Conservation (phyloP, 2,329 filamentous ascomycete species). For the Capronia coronata region DNA sequence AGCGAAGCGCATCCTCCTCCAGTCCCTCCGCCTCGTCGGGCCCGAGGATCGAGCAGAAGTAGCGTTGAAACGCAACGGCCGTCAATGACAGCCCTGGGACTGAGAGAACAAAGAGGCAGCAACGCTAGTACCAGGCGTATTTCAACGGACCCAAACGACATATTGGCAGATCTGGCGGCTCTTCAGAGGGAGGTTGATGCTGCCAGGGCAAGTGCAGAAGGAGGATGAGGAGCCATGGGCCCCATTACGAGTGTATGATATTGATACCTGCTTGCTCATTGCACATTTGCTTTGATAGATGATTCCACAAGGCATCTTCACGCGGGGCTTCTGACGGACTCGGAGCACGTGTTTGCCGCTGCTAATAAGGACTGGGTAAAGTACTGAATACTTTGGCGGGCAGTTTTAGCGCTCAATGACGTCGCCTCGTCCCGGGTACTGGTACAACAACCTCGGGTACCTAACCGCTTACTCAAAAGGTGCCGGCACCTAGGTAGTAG, state of each 20-base stretch:
- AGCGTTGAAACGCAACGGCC: constrained; percentile 31
- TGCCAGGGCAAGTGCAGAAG: constrained; percentile 40
- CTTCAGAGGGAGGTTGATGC: constrained; percentile 72
- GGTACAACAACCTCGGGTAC: too few relatives aligned
- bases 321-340: too few relatives aligned
- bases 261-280: background rate
- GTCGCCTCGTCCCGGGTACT: too few relatives aligned
- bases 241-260: background rate
- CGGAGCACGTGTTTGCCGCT: too few relatives aligned
- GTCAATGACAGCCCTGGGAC: constrained; percentile 18
- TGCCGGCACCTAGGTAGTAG: too few relatives aligned
- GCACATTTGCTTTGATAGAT: too few relatives aligned
- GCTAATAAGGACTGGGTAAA: too few relatives aligned
- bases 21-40: constrained; percentile 44
- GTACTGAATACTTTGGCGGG: too few relatives aligned
- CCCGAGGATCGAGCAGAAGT: constrained; percentile 39
- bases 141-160: constrained; percentile 45
- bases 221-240: background rate
- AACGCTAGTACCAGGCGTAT: background rate
- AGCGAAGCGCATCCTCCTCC: constrained; percentile 35
- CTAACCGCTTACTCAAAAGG: too few relatives aligned
- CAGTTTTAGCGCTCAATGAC: too few relatives aligned
- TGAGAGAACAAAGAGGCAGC: constrained; percentile 5
- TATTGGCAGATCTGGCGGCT: constrained; percentile 65
- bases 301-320: too few relatives aligned